Base-by-base conservation (phyloP, 768 basidiomycete genomes). In the Mycena rebaudengoi region DNA sequence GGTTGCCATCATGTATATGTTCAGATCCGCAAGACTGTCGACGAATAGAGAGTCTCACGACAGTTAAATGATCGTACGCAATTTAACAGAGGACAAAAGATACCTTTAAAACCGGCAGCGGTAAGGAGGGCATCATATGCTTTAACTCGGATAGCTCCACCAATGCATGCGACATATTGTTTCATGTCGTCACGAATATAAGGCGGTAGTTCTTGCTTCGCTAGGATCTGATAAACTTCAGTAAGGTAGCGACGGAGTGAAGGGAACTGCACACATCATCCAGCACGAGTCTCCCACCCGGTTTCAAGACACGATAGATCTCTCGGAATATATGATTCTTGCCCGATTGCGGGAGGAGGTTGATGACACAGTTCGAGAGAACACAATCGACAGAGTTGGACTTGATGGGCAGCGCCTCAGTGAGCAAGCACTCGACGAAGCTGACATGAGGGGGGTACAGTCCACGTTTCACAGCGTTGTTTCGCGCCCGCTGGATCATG, bases 301-400 rank as follows among this genome's bases (percentile, higher is more conserved):
- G 82, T 70, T 84, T 88, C 46, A 89, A 74, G 3, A 88, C 76
- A 12, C 88, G 76, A 49, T 79, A 70, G 0, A 78, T 74, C 60
- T 89, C 87, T 40, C 79, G 78, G 48, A 87, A 69, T 7, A 83
- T 66, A n/a, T 52, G 70, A 5, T 66, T 70, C 65, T 85, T 88
- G 3, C 79, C 82, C 13, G 75, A 70, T 0, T 54, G 55, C 0
- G 85, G 82, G 7, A 88, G 66, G 2, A 86, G 70, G 67, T 87
- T 86, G 69, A 88, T 71, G 4, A 87, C 85, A 54, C 87, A 87
- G 69, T 86, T 89, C 7, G 86, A 87, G 7, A 87, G 64, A 16
- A 89, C 74, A 60, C 85, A 87, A 64, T 89, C 85, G 18, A 87
- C 78, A 0, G 85, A 79, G 53, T 76, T 71, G 5, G 82, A 78